These are phyloP conservation scores for Xerocomellus intermedius DNA, from an alignment of 768 basidiomycete species.

Conservation along the genomic window DNA sequence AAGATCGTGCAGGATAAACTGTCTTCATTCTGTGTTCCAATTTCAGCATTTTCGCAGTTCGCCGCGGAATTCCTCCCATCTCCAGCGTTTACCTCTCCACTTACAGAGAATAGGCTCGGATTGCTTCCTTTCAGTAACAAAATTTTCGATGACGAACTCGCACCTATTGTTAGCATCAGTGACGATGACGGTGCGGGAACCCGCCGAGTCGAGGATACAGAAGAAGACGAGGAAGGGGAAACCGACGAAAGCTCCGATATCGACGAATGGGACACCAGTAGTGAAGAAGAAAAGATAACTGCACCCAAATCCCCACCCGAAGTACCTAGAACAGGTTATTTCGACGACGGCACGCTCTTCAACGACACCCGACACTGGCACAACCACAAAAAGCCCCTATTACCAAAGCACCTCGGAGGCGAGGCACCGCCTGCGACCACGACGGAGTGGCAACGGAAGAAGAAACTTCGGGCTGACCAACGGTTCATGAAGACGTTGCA, in stretches of 20 bases:
- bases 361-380: constrained; percentile 63
- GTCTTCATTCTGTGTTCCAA: constrained; percentile 13
- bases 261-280: constrained; percentile 22
- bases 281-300: constrained; percentile 10
- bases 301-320: background rate
- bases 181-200: background rate
- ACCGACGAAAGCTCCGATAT: constrained; percentile 13
- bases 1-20: constrained; percentile 25
- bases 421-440: constrained; percentile 29
- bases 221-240: constrained; percentile 20
- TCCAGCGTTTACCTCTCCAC: background rate
- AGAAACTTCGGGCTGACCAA: constrained; percentile 46
- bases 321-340: constrained; percentile 14
- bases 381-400: constrained; percentile 42
- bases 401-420: constrained; percentile 57
- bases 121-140: constrained; percentile 43
- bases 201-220: background rate
- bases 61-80: constrained; percentile 19
- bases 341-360: constrained; percentile 44
- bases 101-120: background rate
- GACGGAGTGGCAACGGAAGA: constrained; percentile 38
- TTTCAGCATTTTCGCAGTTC: constrained; percentile 21
- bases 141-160: constrained; percentile 43
- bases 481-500: constrained; percentile 56
- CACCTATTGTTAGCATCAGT: constrained; percentile 28